phyloP scores from a whole-genome alignment of 23 red algal genomes.

The Rhodosorus marinus region DNA sequence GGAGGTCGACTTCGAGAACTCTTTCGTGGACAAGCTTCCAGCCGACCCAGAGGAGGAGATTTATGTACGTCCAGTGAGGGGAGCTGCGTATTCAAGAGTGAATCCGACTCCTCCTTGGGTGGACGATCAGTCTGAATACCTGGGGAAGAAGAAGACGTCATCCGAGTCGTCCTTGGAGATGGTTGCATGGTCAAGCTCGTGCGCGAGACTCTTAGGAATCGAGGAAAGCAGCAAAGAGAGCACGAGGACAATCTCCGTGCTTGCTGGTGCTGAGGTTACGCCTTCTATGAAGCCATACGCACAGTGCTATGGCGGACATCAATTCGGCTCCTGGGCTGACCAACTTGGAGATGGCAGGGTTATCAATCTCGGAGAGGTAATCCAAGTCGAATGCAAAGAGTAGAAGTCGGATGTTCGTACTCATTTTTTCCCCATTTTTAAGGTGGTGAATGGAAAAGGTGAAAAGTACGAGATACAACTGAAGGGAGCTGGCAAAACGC shows the following conservation, averaged over 20 bases:
- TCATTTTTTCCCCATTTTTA: too few species aligned
- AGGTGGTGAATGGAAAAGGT: constrained; percentile 20
- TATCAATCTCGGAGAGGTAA: constrained; percentile 73
- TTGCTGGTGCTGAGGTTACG: constrained; percentile 16
- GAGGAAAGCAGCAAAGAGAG: neutral
- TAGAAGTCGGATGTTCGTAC: too few species aligned
- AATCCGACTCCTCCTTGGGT: constrained; percentile 25
- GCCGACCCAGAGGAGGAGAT: constrained; percentile 15
- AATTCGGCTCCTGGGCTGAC: constrained; percentile 91
- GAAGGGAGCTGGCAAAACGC: constrained; percentile 91
- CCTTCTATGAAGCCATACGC: constrained; percentile 60
- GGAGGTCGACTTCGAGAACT: neutral
- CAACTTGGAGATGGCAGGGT: constrained; percentile 95
- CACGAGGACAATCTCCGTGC: constrained; percentile 1
- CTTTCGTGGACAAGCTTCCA: constrained; percentile 33
- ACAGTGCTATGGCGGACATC: constrained; percentile 91
- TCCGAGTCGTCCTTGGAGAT: constrained; percentile 2
- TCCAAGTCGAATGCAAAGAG: too few species aligned
- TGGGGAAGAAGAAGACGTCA: neutral
- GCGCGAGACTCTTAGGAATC: constrained; percentile 26
- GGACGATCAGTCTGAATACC: constrained; percentile 7
- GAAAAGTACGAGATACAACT: constrained; percentile 74
- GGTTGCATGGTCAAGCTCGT: constrained; percentile 35
- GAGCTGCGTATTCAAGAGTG: constrained; percentile 33
- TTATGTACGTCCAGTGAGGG: constrained; percentile 23